Conservation (phyloP, 176 grass and related monocot species). For the Olyra latifolia region DNA sequence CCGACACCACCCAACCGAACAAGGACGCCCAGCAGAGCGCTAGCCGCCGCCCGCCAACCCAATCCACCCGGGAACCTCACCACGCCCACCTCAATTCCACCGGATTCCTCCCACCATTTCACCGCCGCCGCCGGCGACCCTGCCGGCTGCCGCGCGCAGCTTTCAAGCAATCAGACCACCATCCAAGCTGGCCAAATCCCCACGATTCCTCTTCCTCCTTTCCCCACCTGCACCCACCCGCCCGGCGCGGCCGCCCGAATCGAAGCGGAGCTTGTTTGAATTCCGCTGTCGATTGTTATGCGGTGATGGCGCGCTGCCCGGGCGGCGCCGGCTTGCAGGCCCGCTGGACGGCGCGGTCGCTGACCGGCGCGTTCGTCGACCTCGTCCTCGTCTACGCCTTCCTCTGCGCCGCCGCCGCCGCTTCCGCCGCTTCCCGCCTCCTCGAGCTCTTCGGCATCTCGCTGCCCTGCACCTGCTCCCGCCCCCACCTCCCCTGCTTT, state of each 20-base stretch:
- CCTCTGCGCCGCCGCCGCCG: constrained; percentile 50
- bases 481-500: constrained; percentile 39
- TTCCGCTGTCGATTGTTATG: constrained; percentile 3
- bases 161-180: neutral
- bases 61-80: neutral
- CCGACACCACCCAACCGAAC: neutral
- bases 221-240: neutral
- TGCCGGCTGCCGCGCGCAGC: neutral
- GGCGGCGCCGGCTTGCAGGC: constrained; percentile 26
- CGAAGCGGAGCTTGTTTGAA: neutral
- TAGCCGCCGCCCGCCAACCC: neutral
- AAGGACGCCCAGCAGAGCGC: neutral
- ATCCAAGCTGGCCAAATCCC: neutral
- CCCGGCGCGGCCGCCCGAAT: neutral
- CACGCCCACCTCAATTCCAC: neutral
- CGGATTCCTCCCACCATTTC: neutral
- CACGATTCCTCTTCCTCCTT: neutral
- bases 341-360: constrained; percentile 46
- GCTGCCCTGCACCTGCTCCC: constrained; percentile 59
- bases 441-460: constrained; percentile 32
- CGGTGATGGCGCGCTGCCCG: constrained; percentile 40
- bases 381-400: constrained; percentile 53
- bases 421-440: constrained; percentile 1
- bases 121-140: neutral
- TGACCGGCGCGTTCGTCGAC: constrained; percentile 56